phyloP scores from a whole-genome alignment of 2,329 filamentous ascomycete species.

The Metarhizium rileyi region DNA sequence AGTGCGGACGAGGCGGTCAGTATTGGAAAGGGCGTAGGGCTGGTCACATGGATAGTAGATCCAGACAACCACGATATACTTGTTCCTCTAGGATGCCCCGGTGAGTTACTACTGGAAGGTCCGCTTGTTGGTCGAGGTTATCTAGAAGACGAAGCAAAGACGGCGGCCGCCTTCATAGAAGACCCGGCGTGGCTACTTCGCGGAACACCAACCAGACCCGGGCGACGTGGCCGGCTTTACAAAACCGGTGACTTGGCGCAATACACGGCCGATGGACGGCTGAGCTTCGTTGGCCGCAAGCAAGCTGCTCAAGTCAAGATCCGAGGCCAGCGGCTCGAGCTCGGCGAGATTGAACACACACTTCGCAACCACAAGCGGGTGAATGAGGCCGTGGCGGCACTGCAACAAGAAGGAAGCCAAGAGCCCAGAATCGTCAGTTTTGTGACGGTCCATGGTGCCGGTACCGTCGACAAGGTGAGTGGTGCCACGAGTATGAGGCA shows the following conservation, averaged over 20 bases:
- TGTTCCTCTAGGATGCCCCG: conserved; percentile 13
- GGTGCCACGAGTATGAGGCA: neutral
- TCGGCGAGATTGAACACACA: conserved; percentile 12
- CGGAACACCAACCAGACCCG: neutral
- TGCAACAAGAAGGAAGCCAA: neutral
- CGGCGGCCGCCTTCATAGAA: conserved; percentile 21
- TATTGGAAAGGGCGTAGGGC: conserved; percentile 5
- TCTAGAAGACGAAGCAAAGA: conserved; percentile 25
- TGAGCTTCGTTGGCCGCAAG: conserved; percentile 10
- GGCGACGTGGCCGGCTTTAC: conserved; percentile 10
- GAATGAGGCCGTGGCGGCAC: neutral
- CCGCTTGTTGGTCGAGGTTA: conserved; percentile 41
- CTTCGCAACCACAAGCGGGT: neutral
- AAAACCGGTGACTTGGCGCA: conserved; percentile 12
- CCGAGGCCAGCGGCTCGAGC: conserved; percentile 14
- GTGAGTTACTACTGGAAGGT: conserved; percentile 29
- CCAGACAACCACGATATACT: conserved; percentile 10
- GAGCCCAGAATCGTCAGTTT: neutral
- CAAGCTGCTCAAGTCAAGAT: conserved; percentile 13
- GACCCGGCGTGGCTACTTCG: conserved; percentile 11
- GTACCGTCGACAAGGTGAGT: neutral
- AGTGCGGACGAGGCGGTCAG: neutral
- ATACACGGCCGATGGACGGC: conserved; percentile 7
- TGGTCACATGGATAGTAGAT: conserved; percentile 16
- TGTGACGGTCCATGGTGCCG: neutral